phyloP scores from a whole-genome alignment of 129 eudicot genomes.

The Chrysanthemum seticuspe region DNA sequence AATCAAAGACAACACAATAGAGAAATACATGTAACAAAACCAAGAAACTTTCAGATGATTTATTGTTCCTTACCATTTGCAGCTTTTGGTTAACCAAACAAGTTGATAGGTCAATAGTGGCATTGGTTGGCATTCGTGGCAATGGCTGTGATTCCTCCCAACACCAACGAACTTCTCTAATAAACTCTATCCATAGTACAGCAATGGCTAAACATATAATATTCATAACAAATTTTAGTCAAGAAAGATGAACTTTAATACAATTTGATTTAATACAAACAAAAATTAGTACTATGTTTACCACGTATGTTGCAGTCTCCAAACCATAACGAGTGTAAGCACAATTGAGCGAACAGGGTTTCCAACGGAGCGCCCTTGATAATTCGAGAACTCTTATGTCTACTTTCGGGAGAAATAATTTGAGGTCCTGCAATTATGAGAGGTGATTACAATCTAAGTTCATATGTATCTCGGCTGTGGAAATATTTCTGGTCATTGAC shows the following conservation, averaged over 20 bases:
- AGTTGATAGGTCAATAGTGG: constrained; percentile 72
- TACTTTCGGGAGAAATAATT: constrained; percentile 41
- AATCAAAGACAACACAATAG: background rate
- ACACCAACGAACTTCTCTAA: constrained; percentile 96
- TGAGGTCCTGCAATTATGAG: constrained; percentile 39
- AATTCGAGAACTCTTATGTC: constrained; percentile 70
- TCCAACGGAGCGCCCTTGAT: constrained; percentile 89
- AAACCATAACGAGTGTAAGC: constrained; percentile 93
- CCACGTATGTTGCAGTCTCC: constrained; percentile 98
- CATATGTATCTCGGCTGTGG: background rate
- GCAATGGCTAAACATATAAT: constrained; percentile 71
- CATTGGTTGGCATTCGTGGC: constrained; percentile 67
- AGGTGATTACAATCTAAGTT: background rate
- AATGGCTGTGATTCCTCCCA: constrained; percentile 97
- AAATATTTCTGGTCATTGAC: constrained; percentile 6
- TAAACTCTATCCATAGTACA: constrained; percentile 96
- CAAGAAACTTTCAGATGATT: no score
- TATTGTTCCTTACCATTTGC: constrained; percentile 64
- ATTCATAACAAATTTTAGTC: background rate
- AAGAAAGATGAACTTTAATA: background rate
- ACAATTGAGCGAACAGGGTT: constrained; percentile 87
- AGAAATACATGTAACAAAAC: no score
- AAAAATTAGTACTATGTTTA: constrained; percentile 23
- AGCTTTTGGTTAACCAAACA: constrained; percentile 90
- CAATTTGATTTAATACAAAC: background rate